phyloP scores from a whole-genome alignment of 441 rosid species.

The Eruca vesicaria region DNA sequence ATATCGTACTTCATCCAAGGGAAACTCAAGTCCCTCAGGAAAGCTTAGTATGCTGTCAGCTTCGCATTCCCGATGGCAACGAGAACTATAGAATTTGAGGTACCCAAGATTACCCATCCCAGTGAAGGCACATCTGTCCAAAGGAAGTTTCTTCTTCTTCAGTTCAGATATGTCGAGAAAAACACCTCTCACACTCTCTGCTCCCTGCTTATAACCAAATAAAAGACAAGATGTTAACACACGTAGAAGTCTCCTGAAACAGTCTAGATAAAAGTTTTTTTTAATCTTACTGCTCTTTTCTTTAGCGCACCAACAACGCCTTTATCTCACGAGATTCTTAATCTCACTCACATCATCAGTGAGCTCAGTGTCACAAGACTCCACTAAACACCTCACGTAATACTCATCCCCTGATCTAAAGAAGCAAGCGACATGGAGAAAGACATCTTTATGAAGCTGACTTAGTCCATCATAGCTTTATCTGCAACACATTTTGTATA shows the following conservation, averaged over 20 bases:
- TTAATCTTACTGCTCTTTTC: background rate
- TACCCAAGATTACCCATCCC: constrained; percentile 10
- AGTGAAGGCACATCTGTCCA: background rate
- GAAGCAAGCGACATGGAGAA: background rate
- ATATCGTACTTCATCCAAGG: background rate
- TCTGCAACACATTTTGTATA: background rate
- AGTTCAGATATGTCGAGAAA: constrained; percentile 10
- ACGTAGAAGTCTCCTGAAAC: background rate
- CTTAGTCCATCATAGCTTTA: background rate
- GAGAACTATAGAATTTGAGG: constrained; percentile 7
- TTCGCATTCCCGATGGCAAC: background rate
- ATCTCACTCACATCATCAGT: no score
- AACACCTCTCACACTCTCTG: background rate
- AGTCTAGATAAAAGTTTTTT: background rate
- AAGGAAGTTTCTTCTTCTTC: background rate
- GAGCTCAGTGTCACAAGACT: background rate
- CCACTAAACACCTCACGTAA: background rate
- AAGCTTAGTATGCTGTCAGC: background rate
- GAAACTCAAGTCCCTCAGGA: constrained; percentile 1
- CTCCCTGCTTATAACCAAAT: background rate
- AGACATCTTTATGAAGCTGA: background rate
- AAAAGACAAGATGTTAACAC: background rate
- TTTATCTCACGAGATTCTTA: no score
- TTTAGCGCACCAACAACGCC: background rate
- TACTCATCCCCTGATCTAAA: constrained; percentile 4